phyloP scores from a whole-genome alignment of 1,284 basidiomycete species.

The Ceratobasidium sp. region DNA sequence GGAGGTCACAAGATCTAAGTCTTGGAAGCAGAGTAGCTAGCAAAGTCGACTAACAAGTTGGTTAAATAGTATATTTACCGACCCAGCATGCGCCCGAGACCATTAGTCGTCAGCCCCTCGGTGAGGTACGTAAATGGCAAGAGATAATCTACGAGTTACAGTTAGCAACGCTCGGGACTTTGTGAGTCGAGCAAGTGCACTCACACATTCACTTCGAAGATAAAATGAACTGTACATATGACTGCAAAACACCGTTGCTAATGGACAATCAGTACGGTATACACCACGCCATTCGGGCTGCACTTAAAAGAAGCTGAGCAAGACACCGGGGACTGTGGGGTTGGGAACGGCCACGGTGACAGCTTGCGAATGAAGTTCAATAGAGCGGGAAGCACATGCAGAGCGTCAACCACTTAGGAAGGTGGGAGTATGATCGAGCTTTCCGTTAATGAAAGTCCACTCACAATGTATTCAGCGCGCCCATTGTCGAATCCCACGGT shows the following conservation, averaged over 20 bases:
- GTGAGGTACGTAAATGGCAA: constrained; percentile 80
- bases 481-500: constrained; percentile 65
- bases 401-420: constrained; percentile 55
- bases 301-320: constrained; percentile 74
- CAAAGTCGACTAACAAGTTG: constrained; percentile 55
- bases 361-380: constrained; percentile 68
- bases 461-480: constrained; percentile 68
- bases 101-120: constrained; percentile 66
- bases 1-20: constrained; percentile 79
- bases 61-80: neutral
- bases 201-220: constrained; percentile 85
- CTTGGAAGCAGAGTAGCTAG: constrained; percentile 71
- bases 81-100: constrained; percentile 48
- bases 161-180: neutral
- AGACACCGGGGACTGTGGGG: constrained; percentile 70
- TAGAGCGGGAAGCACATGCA: constrained; percentile 66
- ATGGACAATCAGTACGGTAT: constrained; percentile 22
- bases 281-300: constrained; percentile 10
- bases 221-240: constrained; percentile 65
- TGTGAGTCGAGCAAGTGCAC: neutral
- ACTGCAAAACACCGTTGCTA: constrained; percentile 72
- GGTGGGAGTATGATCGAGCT: constrained; percentile 1
- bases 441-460: too few relatives aligned
- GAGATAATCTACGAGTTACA: constrained; percentile 58
- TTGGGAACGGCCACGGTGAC: constrained; percentile 74